Percentiles rank a stretch among this genome's conserved stretches.
Evolutionary conservation across 768 basidiomycete species (phyloP).

Genomic region (Hericium rajendrae): DNA sequence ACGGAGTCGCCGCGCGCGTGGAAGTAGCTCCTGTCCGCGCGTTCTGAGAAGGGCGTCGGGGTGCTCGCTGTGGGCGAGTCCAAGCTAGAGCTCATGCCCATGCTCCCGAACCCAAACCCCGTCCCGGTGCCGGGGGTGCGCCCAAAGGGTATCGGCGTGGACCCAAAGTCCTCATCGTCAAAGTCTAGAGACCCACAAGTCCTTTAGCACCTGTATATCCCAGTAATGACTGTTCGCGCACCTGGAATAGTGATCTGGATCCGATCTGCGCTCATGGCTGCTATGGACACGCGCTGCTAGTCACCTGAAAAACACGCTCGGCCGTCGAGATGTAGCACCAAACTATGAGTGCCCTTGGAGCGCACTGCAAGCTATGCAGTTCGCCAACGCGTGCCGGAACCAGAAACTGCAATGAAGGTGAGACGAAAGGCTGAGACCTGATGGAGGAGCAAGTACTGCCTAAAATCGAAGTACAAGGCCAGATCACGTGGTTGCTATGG

Average conservation of each 20-base stretch:
- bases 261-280: constrained; percentile 27
- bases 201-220: constrained; percentile 1
- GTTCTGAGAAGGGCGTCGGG: constrained; percentile 34
- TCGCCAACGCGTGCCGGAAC: too few relatives aligned
- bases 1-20: constrained; percentile 74
- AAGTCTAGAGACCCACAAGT: constrained; percentile 41
- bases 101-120: constrained; percentile 21
- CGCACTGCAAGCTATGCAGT: too few relatives aligned
- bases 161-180: constrained; percentile 61
- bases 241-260: constrained; percentile 42
- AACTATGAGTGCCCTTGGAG: too few relatives aligned
- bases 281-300: background rate
- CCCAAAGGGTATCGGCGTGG: constrained; percentile 62
- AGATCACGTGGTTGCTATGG: too few relatives aligned
- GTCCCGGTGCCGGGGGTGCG: constrained; percentile 33
- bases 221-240: constrained; percentile 12
- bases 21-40: constrained; percentile 53
- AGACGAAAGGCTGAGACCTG: too few relatives aligned
- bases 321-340: too few relatives aligned
- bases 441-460: too few relatives aligned
- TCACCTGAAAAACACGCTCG: too few relatives aligned
- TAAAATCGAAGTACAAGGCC: too few relatives aligned
- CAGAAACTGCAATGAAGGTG: too few relatives aligned
- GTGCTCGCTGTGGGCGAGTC: constrained; percentile 61
- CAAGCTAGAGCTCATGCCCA: constrained; percentile 31